Base-by-base conservation (phyloP, 2,329 filamentous ascomycete genomes). In the Penicillium sp. region DNA sequence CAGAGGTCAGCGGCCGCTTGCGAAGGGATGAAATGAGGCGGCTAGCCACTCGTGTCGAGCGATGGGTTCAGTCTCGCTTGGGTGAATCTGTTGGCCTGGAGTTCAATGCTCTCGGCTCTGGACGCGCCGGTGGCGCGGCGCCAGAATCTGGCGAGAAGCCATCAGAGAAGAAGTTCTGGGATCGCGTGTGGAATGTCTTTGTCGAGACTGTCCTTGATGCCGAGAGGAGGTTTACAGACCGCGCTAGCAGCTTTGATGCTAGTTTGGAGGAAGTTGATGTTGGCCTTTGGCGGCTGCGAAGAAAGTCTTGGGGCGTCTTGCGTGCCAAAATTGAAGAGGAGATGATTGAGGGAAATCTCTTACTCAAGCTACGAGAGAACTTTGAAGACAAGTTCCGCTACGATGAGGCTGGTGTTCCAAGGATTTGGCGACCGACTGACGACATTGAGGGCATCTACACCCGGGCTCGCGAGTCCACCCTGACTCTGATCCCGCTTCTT, bases 341-440 rank as follows among this genome's bases (percentile, higher is more conserved):
- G 79, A 92, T 97, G 74, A 96, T 96, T 88, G 95, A 98, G 80
- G 94, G 94, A 71, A 99, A 98, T 74, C 88, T 99, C 58, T 82
- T 98, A 38, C 84, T 98, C 69, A 99, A 99, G 82, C 86, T 99
- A 56, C 88, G 95, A 41, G 95, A 99, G 78, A 98, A 97, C 81
- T 99, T 99, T 69, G 95, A 99, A 79, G 95, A 99, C 81, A 97
- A 97, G 79, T 99, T 99, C 86, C 90, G 95, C 66, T 99, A 99
- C 72, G 95, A 99, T 71, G 93, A 97, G 63, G 88, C 89, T 7
- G 95, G 95, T 29, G 95, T 99, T 5, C 95, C 95, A 5, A 87
- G 95, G 63, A 97, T 99, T 78, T 99, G 95, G 95, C 89, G 93
- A 26, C 95, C 95, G 1, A 93, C 90, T 1, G 95, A 99, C 75